Percentiles rank a stretch among this genome's conserved stretches.
Conservation (phyloP, 768 basidiomycete genomes). For the Kwoniella mangroviensis region DNA sequence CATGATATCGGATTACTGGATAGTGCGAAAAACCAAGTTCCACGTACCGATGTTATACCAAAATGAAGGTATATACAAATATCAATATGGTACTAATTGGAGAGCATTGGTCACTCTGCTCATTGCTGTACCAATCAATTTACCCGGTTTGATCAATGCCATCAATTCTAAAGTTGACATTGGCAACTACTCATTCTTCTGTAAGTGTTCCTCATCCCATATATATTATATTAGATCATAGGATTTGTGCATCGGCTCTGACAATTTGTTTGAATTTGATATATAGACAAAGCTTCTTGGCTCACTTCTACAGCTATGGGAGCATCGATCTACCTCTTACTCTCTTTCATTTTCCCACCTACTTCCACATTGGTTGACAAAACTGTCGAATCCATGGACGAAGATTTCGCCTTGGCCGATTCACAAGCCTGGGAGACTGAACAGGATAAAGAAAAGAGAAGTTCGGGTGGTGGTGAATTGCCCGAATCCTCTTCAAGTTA, state of each 20-base stretch:
- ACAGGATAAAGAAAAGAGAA: slow-evolving; percentile 15
- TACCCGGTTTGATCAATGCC: slow-evolving; percentile 77
- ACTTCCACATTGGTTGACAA: slow-evolving; percentile 58
- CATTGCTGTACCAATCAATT: slow-evolving; percentile 69
- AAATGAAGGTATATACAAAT: slow-evolving; percentile 77
- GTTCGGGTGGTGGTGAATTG: not conserved
- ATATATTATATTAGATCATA: no score
- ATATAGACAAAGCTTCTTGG: slow-evolving; percentile 36
- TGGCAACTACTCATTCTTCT: slow-evolving; percentile 77
- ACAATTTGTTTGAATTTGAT: not conserved
- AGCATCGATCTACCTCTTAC: slow-evolving; percentile 55
- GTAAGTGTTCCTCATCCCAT: slow-evolving; percentile 59
- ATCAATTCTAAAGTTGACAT: slow-evolving; percentile 72
- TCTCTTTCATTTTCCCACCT: slow-evolving; percentile 60
- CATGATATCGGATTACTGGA: slow-evolving; percentile 71
- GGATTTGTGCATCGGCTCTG: no score
- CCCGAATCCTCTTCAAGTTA: slow-evolving; percentile 3
- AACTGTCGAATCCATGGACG: slow-evolving; percentile 41
- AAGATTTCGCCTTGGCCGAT: slow-evolving; percentile 22
- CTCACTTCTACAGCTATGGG: slow-evolving; percentile 56
- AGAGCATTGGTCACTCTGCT: slow-evolving; percentile 73
- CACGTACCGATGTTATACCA: slow-evolving; percentile 85
- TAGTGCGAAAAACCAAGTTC: slow-evolving; percentile 71
- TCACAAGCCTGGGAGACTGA: slow-evolving; percentile 23
- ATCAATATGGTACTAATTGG: slow-evolving; percentile 80